A percentile compares a stretch with the other conserved stretches of the same genome.
Evolutionary conservation across 331 rosid genomes (phyloP).

Genomic region (Rosa hybrid): DNA sequence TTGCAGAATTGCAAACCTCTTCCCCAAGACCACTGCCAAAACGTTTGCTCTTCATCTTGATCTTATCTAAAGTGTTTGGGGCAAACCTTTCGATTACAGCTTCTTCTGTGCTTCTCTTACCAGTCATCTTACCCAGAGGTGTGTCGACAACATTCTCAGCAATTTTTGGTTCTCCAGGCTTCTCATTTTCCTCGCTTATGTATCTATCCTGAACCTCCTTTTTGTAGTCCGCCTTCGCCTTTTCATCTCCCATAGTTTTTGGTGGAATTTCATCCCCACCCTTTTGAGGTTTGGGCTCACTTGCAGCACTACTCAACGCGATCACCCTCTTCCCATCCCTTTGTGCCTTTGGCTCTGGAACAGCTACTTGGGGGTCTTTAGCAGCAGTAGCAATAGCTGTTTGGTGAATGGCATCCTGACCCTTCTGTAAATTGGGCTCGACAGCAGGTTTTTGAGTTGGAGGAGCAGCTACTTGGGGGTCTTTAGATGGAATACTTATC

Average conservation of each 20-base stretch:
- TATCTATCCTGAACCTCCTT: background rate
- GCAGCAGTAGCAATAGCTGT: background rate
- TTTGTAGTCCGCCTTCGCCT: background rate
- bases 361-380: slow-evolving; percentile 6
- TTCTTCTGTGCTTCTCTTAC: slow-evolving; percentile 10
- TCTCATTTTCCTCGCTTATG: slow-evolving; percentile 8
- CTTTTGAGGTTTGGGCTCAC: slow-evolving; percentile 5
- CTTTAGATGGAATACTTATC: too few relatives aligned
- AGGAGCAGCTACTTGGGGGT: background rate
- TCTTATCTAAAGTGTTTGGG: slow-evolving; percentile 21
- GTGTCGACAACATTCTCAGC: slow-evolving; percentile 21
- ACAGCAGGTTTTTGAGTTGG: background rate
- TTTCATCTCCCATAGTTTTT: background rate
- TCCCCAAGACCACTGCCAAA: background rate
- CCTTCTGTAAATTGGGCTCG: slow-evolving; percentile 17
- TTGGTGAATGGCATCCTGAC: background rate
- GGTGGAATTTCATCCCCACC: slow-evolving; percentile 9
- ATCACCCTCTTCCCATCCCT: slow-evolving; percentile 14
- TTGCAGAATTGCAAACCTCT: slow-evolving; percentile 10
- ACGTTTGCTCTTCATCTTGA: slow-evolving; percentile 13
- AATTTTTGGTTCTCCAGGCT: slow-evolving; percentile 29
- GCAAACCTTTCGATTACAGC: background rate
- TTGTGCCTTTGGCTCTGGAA: background rate
- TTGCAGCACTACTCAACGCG: background rate
- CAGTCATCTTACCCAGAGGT: background rate